phyloP scores from a whole-genome alignment of 2,329 filamentous ascomycete species.

The Macroventuria anomochaeta region DNA sequence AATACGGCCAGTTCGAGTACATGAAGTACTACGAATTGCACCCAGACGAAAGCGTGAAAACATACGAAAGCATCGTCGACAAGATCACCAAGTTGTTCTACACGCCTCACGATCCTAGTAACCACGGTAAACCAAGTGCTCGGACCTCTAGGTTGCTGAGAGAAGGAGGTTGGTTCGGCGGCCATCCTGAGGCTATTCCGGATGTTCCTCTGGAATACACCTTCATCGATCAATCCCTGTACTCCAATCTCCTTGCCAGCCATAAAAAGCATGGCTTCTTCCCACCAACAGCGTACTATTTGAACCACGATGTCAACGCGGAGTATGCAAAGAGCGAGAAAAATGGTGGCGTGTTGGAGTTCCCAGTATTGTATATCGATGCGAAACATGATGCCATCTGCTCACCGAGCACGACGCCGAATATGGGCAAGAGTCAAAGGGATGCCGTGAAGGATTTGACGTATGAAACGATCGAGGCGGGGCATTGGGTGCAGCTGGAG shows the following conservation, averaged over 20 bases:
- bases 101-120: slow-evolving; percentile 27
- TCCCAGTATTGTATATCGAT: slow-evolving; percentile 51
- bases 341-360: slow-evolving; percentile 43
- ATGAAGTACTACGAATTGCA: slow-evolving; percentile 41
- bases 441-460: slow-evolving; percentile 49
- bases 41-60: slow-evolving; percentile 20
- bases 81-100: slow-evolving; percentile 36
- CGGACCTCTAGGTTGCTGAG: slow-evolving; percentile 21
- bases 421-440: slow-evolving; percentile 46
- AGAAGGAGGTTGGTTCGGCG: slow-evolving; percentile 45
- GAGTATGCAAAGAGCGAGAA: slow-evolving; percentile 51
- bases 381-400: slow-evolving; percentile 48
- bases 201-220: slow-evolving; percentile 41
- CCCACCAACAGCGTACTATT: slow-evolving; percentile 51
- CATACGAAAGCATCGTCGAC: slow-evolving; percentile 32
- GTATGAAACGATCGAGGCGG: slow-evolving; percentile 53
- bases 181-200: slow-evolving; percentile 31
- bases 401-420: slow-evolving; percentile 41
- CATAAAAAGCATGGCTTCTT: slow-evolving; percentile 53
- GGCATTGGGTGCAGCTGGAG: slow-evolving; percentile 40
- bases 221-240: slow-evolving; percentile 38
- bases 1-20: slow-evolving; percentile 49
- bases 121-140: slow-evolving; percentile 33
- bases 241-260: slow-evolving; percentile 38
- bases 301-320: slow-evolving; percentile 53